Base-by-base conservation (phyloP, 1,139 yeast species). In the Candida sojae region DNA sequence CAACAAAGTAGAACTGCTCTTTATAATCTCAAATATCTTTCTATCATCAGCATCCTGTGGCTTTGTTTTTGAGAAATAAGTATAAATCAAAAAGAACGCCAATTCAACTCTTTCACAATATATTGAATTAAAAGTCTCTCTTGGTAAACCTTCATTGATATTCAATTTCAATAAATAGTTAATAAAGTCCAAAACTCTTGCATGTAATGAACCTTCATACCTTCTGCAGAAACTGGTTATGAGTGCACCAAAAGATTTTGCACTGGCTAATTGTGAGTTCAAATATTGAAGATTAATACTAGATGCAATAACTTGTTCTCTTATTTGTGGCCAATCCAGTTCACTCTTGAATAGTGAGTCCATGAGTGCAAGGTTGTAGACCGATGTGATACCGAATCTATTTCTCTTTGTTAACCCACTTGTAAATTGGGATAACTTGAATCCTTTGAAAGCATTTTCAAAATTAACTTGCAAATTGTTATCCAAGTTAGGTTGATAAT, bases 171-270 rank as follows among this genome's bases (percentile, higher is more conserved):
- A 66, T 30, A 88, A 70, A 34, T 74, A 70, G 10, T 76, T 63
- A 2, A 83, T 75, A 47, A 83, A 69, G 25, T 66, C 66, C 56
- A 80, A 62, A 54, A 78, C 75, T 1, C 72, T 62, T 0, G 65
- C 47, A 45, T 63, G 63, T 12, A 81, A 58, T 12, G 60, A 57
- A 17, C 67, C 70, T 33, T 66, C 61, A 52, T 64, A 75, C 42
- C 65, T 66, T 47, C 76, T 71, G 56, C 85, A 79, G 54, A 79
- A 79, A 0, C 95, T 82, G 0, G 95, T 84, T 30, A 88, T 54
- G 12, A 91, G 69, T 1, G 93, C 91, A 45, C 95, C 92, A 78
- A 88, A 84, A 0, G 96, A 80, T 59, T 84, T 85, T 3, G 89
- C 85, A 28, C 87, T 79, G 3, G 80, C 71, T 23, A 85, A 72